phyloP scores from a whole-genome alignment of 352 stramenopile genomes.

The Pythium insidiosum region DNA sequence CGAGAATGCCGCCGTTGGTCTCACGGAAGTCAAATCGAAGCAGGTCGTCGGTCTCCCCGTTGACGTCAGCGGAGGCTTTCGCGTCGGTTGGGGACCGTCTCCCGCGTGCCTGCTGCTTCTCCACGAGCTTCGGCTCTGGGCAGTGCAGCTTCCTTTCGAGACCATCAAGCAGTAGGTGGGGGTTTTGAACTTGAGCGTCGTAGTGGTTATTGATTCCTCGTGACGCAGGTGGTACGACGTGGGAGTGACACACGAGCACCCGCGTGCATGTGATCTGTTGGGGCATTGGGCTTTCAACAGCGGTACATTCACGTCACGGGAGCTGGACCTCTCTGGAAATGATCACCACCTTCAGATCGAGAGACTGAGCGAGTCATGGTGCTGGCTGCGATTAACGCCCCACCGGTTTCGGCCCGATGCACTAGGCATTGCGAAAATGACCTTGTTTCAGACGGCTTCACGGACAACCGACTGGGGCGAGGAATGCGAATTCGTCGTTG shows the following conservation, averaged over 20 bases:
- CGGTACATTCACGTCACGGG: not conserved
- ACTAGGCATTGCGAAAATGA: too few relatives aligned
- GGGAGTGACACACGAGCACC: conserved; percentile 4
- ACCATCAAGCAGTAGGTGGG: conserved; percentile 1
- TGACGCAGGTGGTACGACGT: conserved; percentile 6
- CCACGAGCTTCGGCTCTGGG: conserved; percentile 15
- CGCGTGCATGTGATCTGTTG: not conserved
- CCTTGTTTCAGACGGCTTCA: too few relatives aligned
- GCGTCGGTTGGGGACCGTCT: conserved; percentile 11
- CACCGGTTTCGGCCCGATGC: conserved; percentile 5
- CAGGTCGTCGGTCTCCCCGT: not conserved
- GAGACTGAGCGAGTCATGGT: too few relatives aligned
- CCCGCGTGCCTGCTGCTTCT: conserved; percentile 8
- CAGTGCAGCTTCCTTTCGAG: not conserved
- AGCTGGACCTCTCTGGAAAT: conserved; percentile 11
- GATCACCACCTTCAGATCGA: conserved; percentile 9
- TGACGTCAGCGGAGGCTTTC: not conserved
- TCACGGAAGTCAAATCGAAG: not conserved
- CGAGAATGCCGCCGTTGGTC: too few relatives aligned
- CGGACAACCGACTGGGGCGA: too few relatives aligned
- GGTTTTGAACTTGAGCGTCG: too few relatives aligned
- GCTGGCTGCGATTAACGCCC: conserved; percentile 7
- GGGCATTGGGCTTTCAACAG: conserved; percentile 13
- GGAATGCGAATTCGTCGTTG: conserved; percentile 8
- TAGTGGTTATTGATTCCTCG: not conserved